Evolutionary conservation across 805 yeast genomes (phyloP).

Genomic region (Scheffersomyces coipomensis): DNA sequence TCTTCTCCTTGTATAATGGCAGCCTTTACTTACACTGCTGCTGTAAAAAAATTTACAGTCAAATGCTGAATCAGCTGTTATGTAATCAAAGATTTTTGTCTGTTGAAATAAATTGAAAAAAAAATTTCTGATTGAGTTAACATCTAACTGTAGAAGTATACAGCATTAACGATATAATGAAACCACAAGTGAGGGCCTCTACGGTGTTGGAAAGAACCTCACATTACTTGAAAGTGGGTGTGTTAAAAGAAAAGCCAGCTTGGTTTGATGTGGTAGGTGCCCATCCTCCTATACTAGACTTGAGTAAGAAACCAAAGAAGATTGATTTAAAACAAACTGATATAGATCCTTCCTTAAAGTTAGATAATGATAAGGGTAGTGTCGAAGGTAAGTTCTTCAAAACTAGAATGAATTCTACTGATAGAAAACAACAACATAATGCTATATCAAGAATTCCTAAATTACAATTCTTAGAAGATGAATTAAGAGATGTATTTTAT

Average conservation of each 20-base stretch:
- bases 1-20: too few relatives aligned
- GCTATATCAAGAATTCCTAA: conserved; percentile 49
- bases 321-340: conserved; percentile 21
- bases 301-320: conserved; percentile 45
- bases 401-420: conserved; percentile 45
- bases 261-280: conserved; percentile 87
- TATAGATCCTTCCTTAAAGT: conserved; percentile 28
- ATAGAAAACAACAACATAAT: conserved; percentile 36
- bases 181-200: conserved; percentile 67
- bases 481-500: conserved; percentile 76
- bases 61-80: too few relatives aligned
- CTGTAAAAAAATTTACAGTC: too few relatives aligned
- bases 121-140: conserved; percentile 1
- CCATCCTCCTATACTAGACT: conserved; percentile 73
- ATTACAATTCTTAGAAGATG: conserved; percentile 69
- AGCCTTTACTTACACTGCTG: too few relatives aligned
- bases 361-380: background rate
- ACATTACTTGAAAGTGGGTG: conserved; percentile 66
- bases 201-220: conserved; percentile 80
- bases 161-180: conserved; percentile 41
- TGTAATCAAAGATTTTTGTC: too few relatives aligned
- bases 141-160: conserved; percentile 1
- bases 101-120: too few relatives aligned
- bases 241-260: conserved; percentile 71
- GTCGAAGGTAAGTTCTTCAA: conserved; percentile 21